Base-by-base conservation (phyloP, 805 yeast species). In the Ogataea salicorniae region DNA sequence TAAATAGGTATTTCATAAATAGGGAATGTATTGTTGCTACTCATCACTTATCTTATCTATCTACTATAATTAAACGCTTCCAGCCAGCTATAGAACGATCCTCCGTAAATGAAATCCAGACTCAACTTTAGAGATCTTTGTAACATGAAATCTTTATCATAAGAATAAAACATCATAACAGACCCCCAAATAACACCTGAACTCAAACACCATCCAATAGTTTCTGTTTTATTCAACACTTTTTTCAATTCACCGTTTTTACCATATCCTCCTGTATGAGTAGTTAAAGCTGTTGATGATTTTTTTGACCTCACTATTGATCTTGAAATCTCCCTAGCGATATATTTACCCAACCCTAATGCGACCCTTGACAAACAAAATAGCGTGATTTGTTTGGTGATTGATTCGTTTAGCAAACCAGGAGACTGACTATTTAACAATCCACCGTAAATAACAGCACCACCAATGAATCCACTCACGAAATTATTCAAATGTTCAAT, bases 61-160 rank as follows among this genome's bases (percentile, higher is more conserved):
- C 58, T 44, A 9, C 55, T 42, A 41, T 59, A 60, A 34, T 59
- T 62, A 47, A 64, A 63, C 3, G 60, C 56, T 29, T 64, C 68
- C 9, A 53, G 26, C 67, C 67, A 62, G 9, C 59, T 51, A 44
- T 61, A 55, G 48, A 75, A 72, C 58, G 76, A 64, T 49, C 79
- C 87, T 39, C 83, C 82, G 56, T 86, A 86, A 34, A 86, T 77
- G 61, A 80, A 86, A 46, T 81, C 80, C 86, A 86, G 79, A 45
- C 86, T 78, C 50, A 77, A 77, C 52, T 84, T 74, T 71, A 86
- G 68, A 2, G 86, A 76, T 43, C 75, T 73, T 59, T 85, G 92
- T 40, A 87, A 69, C 37, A 55, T 58, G 53, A 75, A 74, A 36
- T 74, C 74, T 2, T 84, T 83, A 53, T 84, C 83, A 49, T 71